Evolutionary conservation across 202 grass and related monocot genomes (phyloP).

Genomic region (Panicum virgatum): DNA sequence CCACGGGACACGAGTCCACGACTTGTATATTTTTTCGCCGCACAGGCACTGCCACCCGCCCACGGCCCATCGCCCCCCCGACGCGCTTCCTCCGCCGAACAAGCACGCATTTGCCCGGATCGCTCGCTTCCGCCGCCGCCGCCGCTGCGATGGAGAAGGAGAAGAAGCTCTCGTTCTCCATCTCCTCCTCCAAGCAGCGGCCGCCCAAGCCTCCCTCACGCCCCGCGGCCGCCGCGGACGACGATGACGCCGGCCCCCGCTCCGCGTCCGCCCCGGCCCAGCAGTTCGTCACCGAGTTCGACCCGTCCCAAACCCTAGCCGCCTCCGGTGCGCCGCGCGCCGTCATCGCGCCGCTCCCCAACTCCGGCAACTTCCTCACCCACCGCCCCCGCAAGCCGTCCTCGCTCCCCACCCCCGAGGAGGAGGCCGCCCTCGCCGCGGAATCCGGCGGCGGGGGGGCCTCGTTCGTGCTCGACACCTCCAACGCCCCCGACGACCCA

Average conservation of each 20-base stretch:
- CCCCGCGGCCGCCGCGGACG: background rate
- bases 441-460: slow-evolving; percentile 35
- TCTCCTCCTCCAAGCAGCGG: slow-evolving; percentile 45
- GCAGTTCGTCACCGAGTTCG: slow-evolving; percentile 87
- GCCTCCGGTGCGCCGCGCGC: slow-evolving; percentile 14
- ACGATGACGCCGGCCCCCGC: background rate
- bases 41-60: background rate
- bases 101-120: slow-evolving; percentile 31
- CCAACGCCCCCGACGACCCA: slow-evolving; percentile 54
- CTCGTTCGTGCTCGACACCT: slow-evolving; percentile 82
- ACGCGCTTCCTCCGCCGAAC: slow-evolving; percentile 6
- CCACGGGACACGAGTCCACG: background rate
- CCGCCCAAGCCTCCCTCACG: slow-evolving; percentile 40
- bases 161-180: slow-evolving; percentile 83
- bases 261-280: slow-evolving; percentile 29
- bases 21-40: background rate
- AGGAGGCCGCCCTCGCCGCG: slow-evolving; percentile 56
- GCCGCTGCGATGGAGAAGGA: slow-evolving; percentile 48
- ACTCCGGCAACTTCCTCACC: slow-evolving; percentile 61
- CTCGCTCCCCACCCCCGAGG: slow-evolving; percentile 69
- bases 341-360: slow-evolving; percentile 82
- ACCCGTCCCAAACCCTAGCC: slow-evolving; percentile 61
- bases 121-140: slow-evolving; percentile 8
- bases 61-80: background rate
- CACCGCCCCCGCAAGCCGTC: slow-evolving; percentile 58